Base-by-base conservation (phyloP, 345 rosid genomes). In the Geranium brycei region DNA sequence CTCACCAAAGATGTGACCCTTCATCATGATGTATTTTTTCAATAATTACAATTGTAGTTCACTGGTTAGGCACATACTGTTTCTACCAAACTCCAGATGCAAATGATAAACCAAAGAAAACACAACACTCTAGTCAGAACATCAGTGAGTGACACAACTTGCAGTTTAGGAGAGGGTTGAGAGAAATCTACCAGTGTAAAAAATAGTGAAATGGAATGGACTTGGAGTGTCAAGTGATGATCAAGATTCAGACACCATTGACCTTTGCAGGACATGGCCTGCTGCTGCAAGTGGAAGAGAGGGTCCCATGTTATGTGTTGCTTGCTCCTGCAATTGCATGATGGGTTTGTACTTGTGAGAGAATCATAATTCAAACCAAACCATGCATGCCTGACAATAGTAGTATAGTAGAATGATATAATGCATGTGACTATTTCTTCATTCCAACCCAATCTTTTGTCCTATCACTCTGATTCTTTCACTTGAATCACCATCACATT, bases 201-300 rank as follows among this genome's bases (percentile, higher is more conserved):
- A 23, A 57, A 57, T 57, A 16, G 41, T 35, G 41, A 35, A 35
- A 35, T 35, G 41, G 41, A 35, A n/a, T 16, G 18, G 5, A 57
- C 4, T 15, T 35, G 62, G 11, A 19, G n/a, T 65, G 19, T 10
- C 8, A 57, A 19, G 59, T 47, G 47, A 58, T 65, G 40, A 58
- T 35, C 19, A 32, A 65, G 61, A 57, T 65, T 65, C 41, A 41
- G 68, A 65, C 68, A 57, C 68, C 55, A 31, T 35, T 16, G 53
- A 65, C 41, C 35, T 19, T 15, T 47, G 59, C 59, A 16, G 59
- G 19, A 16, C 18, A 57, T 57, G 59, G 59, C 59, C 55, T 38
- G 18, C 68, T 57, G 57, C n/a, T 19, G 31, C 35, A 13, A 58
- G 68, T 59, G 51, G 60, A 40, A 17, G 41, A 53, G 16, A 57